Evolutionary conservation across 2,329 filamentous ascomycete species (phyloP), one percentile per base, ranked within the genome.

Genomic region (Nigrograna mackinnonii): DNA sequence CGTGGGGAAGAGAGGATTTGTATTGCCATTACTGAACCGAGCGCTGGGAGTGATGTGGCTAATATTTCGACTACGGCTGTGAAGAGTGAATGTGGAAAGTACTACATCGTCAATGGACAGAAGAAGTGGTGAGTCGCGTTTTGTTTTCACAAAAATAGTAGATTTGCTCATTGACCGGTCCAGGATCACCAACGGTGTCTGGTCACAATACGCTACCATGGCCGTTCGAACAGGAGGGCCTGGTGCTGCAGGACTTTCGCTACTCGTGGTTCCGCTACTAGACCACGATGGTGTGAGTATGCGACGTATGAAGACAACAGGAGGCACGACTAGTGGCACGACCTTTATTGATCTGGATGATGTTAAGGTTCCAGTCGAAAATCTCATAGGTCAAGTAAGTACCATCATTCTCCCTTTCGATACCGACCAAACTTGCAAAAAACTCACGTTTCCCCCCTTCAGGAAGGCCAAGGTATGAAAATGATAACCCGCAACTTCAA

Each of bases 401-500:
- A n/a, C n/a, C n/a, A n/a, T n/a, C n/a, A n/a, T n/a, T n/a, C n/a
- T n/a, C n/a, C n/a, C n/a, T n/a, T n/a, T n/a, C n/a, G n/a, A n/a
- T n/a, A n/a, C n/a, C n/a, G n/a, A n/a, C n/a, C n/a, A n/a, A n/a
- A n/a, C n/a, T n/a, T n/a, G n/a, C n/a, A n/a, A n/a, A n/a, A n/a
- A n/a, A n/a, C n/a, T n/a, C n/a, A n/a, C n/a, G n/a, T n/a, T n/a
- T n/a, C n/a, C n/a, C n/a, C n/a, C n/a, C n/a, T n/a, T n/a, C n/a
- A 74, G 16, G 86, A 90, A 63, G 86, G 85, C 9, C 71, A 79
- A 55, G 87, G 87, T 4, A 89, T 91, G 85, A 78, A 74, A 44
- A 87, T 87, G 58, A 80, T 87, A 57, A 88, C 87, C 84, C 85
- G 80, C 41, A 88, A 90, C 69, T 90, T 90, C 78, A 90, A 90